Percentiles rank a stretch among this genome's conserved stretches.
Evolutionary conservation across 257 asterid species (phyloP).

Genomic region (Lithospermum erythrorhizon): DNA sequence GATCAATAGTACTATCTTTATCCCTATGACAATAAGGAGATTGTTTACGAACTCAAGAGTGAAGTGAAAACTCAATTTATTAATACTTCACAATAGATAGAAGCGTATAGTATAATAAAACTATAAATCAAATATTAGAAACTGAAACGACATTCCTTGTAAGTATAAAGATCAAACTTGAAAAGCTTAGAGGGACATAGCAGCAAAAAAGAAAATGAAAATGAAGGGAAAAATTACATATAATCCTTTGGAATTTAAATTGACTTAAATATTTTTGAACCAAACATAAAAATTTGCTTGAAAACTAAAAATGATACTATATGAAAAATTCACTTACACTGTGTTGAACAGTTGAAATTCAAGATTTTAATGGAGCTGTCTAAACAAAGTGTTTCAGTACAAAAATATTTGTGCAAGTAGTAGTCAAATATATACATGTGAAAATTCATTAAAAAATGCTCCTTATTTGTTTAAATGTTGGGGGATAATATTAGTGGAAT

Average conservation of each 20-base stretch:
- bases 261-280: no score
- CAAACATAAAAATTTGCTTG: background rate
- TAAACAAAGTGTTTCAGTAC: background rate
- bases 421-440: background rate
- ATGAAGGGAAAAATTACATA: no score
- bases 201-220: no score
- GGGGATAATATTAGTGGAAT: no score
- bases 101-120: no score
- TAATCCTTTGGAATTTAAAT: no score
- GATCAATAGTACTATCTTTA: no score
- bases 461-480: background rate
- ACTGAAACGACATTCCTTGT: background rate
- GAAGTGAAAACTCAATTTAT: no score
- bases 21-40: no score
- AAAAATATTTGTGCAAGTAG: background rate
- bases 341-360: background rate
- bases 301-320: background rate
- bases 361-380: background rate
- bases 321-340: background rate
- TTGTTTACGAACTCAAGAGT: no score
- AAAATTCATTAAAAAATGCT: background rate
- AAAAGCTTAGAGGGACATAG: background rate
- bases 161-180: background rate
- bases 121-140: background rate
- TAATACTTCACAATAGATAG: no score